These are phyloP conservation scores for Betula pendula DNA, from an alignment of 306 rosid genomes.

Conservation along the genomic window DNA sequence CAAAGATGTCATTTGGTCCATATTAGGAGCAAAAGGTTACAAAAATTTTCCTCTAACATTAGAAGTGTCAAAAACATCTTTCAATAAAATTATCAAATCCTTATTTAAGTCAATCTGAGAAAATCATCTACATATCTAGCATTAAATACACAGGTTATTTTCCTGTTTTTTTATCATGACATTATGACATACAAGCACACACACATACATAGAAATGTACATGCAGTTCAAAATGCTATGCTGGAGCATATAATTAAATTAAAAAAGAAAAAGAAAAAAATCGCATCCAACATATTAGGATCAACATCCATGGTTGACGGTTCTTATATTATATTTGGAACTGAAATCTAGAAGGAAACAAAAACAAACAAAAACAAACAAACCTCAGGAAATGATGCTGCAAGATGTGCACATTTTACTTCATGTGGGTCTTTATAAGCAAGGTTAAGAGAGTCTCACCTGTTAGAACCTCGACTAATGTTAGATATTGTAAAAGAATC, in stretches of 20 bases:
- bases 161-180: background rate
- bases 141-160: background rate
- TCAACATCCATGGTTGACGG: background rate
- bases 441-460: slow-evolving; percentile 42
- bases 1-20: background rate
- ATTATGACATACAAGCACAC: background rate
- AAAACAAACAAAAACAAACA: too few species aligned
- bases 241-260: background rate
- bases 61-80: background rate
- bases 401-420: background rate
- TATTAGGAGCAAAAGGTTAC: background rate
- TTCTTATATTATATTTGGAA: background rate
- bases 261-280: background rate
- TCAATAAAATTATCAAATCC: background rate
- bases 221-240: background rate
- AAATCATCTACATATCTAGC: background rate
- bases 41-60: background rate
- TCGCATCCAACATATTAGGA: background rate
- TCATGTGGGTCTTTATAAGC: background rate
- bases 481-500: slow-evolving; percentile 84
- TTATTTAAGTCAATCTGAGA: background rate
- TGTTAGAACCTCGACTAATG: slow-evolving; percentile 61
- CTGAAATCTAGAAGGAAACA: background rate
- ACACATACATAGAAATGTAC: background rate
- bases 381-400: background rate